These are phyloP conservation scores for Seiridium cupressi DNA, from an alignment of 2,329 filamentous ascomycete species.

Conservation along the genomic window DNA sequence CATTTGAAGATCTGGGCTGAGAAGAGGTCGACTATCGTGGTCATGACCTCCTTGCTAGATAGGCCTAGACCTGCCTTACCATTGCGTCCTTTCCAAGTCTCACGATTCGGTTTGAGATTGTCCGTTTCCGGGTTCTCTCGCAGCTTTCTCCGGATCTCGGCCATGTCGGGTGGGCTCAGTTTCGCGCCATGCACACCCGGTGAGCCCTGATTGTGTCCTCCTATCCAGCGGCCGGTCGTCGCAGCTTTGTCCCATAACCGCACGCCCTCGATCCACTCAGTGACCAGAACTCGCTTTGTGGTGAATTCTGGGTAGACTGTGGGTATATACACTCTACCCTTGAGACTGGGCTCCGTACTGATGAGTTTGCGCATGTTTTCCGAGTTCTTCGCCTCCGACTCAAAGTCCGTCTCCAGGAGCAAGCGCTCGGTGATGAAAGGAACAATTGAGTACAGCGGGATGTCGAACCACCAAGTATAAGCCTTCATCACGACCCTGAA, in stretches of 20 bases:
- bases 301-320: slow-evolving; percentile 79
- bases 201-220: slow-evolving; percentile 72
- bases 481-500: slow-evolving; percentile 84
- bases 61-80: slow-evolving; percentile 81
- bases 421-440: slow-evolving; percentile 93
- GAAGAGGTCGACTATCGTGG: slow-evolving; percentile 93
- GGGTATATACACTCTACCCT: slow-evolving; percentile 83
- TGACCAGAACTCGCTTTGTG: slow-evolving; percentile 82
- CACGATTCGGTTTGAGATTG: slow-evolving; percentile 75
- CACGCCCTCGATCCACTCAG: slow-evolving; percentile 96
- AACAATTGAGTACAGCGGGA: slow-evolving; percentile 88
- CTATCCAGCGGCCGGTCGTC: slow-evolving; percentile 75
- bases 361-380: slow-evolving; percentile 80
- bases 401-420: slow-evolving; percentile 89
- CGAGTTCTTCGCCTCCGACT: slow-evolving; percentile 86
- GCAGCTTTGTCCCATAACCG: slow-evolving; percentile 88
- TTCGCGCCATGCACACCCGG: slow-evolving; percentile 71
- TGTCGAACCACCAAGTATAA: slow-evolving; percentile 85
- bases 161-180: slow-evolving; percentile 44
- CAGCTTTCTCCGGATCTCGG: slow-evolving; percentile 41
- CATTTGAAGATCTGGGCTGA: slow-evolving; percentile 98
- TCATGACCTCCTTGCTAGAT: slow-evolving; percentile 84
- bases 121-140: slow-evolving; percentile 53
- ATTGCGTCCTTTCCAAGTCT: slow-evolving; percentile 71
- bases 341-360: slow-evolving; percentile 70